phyloP scores from a whole-genome alignment of 805 yeast species.

The Saturnispora serradocipensis region DNA sequence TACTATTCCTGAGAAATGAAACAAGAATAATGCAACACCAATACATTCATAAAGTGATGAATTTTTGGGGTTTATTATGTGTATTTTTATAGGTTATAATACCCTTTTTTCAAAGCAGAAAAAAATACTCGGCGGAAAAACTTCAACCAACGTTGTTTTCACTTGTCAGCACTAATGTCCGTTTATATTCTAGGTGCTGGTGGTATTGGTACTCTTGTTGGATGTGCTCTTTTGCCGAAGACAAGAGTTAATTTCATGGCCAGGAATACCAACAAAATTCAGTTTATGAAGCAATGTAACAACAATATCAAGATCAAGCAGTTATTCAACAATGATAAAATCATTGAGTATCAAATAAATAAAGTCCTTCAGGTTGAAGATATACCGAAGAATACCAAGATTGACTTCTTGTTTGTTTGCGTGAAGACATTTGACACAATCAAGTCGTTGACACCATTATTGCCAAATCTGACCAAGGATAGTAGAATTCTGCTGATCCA shows the following conservation, averaged over 20 bases:
- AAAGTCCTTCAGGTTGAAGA: conserved; percentile 13
- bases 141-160: neutral
- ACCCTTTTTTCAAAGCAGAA: neutral
- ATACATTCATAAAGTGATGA: neutral
- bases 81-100: neutral
- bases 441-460: conserved; percentile 48
- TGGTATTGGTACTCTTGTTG: conserved; percentile 27
- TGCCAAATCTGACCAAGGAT: conserved; percentile 36
- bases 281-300: conserved; percentile 13
- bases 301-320: conserved; percentile 19
- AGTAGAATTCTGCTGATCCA: conserved; percentile 66
- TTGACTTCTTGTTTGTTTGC: conserved; percentile 46
- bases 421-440: conserved; percentile 75
- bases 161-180: conserved; percentile 6
- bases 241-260: conserved; percentile 22
- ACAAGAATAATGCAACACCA: neutral
- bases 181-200: conserved; percentile 29
- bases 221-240: conserved; percentile 17
- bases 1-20: neutral
- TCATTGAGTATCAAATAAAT: conserved; percentile 11
- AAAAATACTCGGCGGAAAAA: neutral
- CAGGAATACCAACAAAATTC: conserved; percentile 19
- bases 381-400: conserved; percentile 14
- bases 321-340: conserved; percentile 17
- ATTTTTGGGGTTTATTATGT: neutral